These are phyloP conservation scores for Chaetothyriales sp. DNA, from an alignment of 2,329 filamentous ascomycete species.

Conservation along the genomic window DNA sequence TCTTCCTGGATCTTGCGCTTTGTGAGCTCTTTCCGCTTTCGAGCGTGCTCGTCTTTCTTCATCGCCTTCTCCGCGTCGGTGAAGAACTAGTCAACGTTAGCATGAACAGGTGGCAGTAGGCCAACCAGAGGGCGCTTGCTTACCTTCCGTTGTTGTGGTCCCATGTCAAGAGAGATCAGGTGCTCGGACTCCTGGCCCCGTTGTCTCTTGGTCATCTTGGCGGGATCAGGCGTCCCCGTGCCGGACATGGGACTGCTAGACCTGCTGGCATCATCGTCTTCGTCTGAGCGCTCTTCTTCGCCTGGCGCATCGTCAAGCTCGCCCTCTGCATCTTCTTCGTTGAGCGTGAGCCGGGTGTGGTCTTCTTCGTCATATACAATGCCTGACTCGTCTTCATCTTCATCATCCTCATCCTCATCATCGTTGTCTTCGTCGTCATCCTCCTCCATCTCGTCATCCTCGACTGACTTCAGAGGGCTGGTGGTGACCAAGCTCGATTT, in stretches of 20 bases:
- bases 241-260: conserved; percentile 31
- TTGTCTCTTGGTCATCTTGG: conserved; percentile 54
- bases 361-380: conserved; percentile 20
- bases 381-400: conserved; percentile 23
- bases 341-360: conserved; percentile 20
- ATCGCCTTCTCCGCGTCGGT: conserved; percentile 60
- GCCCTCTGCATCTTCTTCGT: conserved; percentile 12
- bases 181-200: conserved; percentile 34
- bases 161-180: conserved; percentile 41
- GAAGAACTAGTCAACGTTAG: conserved; percentile 49
- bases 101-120: conserved; percentile 33
- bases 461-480: conserved; percentile 29
- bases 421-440: conserved; percentile 36
- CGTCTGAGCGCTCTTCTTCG: conserved; percentile 24
- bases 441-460: conserved; percentile 33
- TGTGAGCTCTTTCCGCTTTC: conserved; percentile 56
- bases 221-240: conserved; percentile 46
- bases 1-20: conserved; percentile 68
- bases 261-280: conserved; percentile 29
- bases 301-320: conserved; percentile 8
- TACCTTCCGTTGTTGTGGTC: conserved; percentile 15
- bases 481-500: conserved; percentile 23
- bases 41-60: conserved; percentile 58
- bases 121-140: conserved; percentile 27
- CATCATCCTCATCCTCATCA: conserved; percentile 32